Percentiles rank a stretch among this genome's conserved stretches.
Evolutionary conservation across 805 yeast genomes (phyloP).

Genomic region (Metschnikowia gelsemii): DNA sequence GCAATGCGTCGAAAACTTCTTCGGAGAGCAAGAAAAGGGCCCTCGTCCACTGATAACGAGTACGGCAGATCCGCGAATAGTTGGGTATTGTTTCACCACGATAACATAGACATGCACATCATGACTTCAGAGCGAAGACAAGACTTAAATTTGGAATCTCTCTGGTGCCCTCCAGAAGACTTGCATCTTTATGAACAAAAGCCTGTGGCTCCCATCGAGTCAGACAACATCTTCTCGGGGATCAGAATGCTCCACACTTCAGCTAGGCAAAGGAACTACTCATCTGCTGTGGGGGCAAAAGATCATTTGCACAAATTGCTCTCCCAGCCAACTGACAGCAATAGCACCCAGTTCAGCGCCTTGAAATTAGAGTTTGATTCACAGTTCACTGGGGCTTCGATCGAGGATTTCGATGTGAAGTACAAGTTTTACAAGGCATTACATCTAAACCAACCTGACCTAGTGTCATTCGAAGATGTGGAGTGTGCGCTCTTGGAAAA

Average conservation of each 20-base stretch:
- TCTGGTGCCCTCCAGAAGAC: slow-evolving; percentile 56
- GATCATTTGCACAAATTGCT: slow-evolving; percentile 7
- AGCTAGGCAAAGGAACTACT: slow-evolving; percentile 10
- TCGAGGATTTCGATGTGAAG: slow-evolving; percentile 23
- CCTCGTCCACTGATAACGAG: slow-evolving; percentile 52
- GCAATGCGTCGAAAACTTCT: slow-evolving; percentile 40
- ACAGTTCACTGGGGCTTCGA: slow-evolving; percentile 5
- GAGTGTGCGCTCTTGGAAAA: slow-evolving; percentile 29
- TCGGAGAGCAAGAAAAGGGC: slow-evolving; percentile 54
- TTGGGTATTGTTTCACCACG: slow-evolving; percentile 83
- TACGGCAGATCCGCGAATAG: slow-evolving; percentile 62
- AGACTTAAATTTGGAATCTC: slow-evolving; percentile 65
- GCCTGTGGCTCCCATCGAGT: slow-evolving; percentile 15
- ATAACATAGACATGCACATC: slow-evolving; percentile 67
- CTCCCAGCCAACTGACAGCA: slow-evolving; percentile 1
- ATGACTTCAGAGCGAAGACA: slow-evolving; percentile 68
- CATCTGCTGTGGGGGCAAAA: background rate
- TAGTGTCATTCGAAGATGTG: slow-evolving; percentile 27
- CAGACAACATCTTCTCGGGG: slow-evolving; percentile 27
- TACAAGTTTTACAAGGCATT: slow-evolving; percentile 26
- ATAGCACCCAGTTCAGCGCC: background rate
- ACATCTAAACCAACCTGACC: slow-evolving; percentile 27
- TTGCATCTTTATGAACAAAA: slow-evolving; percentile 24
- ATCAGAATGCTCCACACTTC: slow-evolving; percentile 39
- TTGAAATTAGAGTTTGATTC: slow-evolving; percentile 8